Percentiles rank a stretch among this genome's conserved stretches.
These are phyloP conservation scores for Pisolithus albus DNA, from an alignment of 768 basidiomycete species.

Conservation along the genomic window DNA sequence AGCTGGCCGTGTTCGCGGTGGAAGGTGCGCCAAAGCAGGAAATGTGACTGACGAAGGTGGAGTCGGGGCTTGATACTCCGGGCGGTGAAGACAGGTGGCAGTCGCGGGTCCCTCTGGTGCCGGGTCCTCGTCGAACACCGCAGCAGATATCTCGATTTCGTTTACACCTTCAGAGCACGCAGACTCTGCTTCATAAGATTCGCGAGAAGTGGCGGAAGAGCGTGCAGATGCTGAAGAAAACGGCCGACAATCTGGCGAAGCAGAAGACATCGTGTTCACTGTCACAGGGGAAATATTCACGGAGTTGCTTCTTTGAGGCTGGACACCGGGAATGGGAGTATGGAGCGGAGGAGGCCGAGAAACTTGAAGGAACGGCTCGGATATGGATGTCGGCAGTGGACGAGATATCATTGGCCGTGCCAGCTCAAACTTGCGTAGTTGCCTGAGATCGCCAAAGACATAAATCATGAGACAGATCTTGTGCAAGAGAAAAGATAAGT, in stretches of 20 bases:
- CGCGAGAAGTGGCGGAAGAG: constrained; percentile 7
- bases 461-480: constrained; percentile 67
- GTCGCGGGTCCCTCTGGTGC: constrained; percentile 41
- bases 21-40: constrained; percentile 13
- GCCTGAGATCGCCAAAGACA: constrained; percentile 71
- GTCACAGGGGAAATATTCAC: constrained; percentile 9
- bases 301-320: constrained; percentile 1
- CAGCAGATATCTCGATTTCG: constrained; percentile 36
- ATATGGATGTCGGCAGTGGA: constrained; percentile 20
- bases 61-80: constrained; percentile 16
- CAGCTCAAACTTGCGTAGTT: constrained; percentile 75
- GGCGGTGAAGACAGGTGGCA: constrained; percentile 29
- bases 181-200: constrained; percentile 13
- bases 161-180: constrained; percentile 10
- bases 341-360: not conserved
- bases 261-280: constrained; percentile 4
- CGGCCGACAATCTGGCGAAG: constrained; percentile 1
- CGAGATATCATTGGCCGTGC: constrained; percentile 57
- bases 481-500: constrained; percentile 3
- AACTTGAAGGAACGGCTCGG: constrained; percentile 8
- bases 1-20: constrained; percentile 1
- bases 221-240: constrained; percentile 5
- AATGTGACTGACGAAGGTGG: constrained; percentile 15
- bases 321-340: not conserved
- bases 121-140: constrained; percentile 38